Base-by-base conservation (phyloP, 2,329 filamentous ascomycete genomes). In the Ophiostoma fasciatum region DNA sequence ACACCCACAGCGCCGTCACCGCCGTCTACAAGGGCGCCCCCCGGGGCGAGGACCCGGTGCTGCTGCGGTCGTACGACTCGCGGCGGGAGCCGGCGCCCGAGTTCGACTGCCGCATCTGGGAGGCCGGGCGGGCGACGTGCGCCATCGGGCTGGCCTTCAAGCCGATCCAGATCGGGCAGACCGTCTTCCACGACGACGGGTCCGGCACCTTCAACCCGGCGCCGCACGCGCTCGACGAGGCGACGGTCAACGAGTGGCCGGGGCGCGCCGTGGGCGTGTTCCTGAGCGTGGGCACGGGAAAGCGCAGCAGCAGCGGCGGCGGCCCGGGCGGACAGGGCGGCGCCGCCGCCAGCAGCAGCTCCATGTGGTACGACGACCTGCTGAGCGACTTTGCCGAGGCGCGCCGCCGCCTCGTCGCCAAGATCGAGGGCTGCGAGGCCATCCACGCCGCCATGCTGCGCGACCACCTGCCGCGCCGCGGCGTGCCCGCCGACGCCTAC, bases 121-220 rank as follows among this genome's bases (percentile, higher is more conserved):
- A 98, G 59, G 90, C 90, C 5, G 90, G 90, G 10, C 75, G 90
- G 41, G 90, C 90, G n/a, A 98, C 90, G 1, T 83, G 73, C 36
- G 83, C 90, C 1, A 90, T 88, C 1, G 84, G 82, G 1, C 65
- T 94, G 29, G 90, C 90, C 1, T 98, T 98, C 61, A 98, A 98
- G 55, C 85, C 88, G 0, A 85, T 98, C 33, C 79, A 82, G 45
- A 82, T 98, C 27, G 90, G 90, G 4, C 88, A 96, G 55, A 88
- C 85, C 1, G 68, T 85, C 9, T 98, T 98, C 51, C 79, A 94
- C 41, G 90, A 98, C 47, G 88, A 96, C 53, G 90, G 90, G 1
- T 68, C 72, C 2, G 90, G 90, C 5, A 85, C 80, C 42, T 98
- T 90, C 59, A 98, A 98, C 52, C 90, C 88, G 1, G 70, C 85